A percentile compares a stretch with the other conserved stretches of the same genome.
Evolutionary conservation across 208 protist genomes (phyloP).

Genomic region (Leishmania turanica): DNA sequence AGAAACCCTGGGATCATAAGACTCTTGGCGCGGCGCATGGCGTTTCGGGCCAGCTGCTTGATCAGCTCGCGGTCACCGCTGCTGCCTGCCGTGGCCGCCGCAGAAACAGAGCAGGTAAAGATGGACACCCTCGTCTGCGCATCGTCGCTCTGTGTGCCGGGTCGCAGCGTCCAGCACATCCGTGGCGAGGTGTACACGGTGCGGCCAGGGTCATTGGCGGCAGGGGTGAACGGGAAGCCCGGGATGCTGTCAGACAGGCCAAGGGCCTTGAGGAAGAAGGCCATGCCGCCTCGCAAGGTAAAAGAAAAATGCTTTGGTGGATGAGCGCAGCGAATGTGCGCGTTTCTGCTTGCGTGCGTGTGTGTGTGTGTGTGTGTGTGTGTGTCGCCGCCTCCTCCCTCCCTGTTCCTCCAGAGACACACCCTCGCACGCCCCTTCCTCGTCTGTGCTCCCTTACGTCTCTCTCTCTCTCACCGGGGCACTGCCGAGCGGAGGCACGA

Average conservation of each 20-base stretch:
- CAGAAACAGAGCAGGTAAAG: slow-evolving; percentile 46
- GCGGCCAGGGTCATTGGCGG: slow-evolving; percentile 17
- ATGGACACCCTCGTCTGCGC: slow-evolving; percentile 47
- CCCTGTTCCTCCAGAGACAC: background rate
- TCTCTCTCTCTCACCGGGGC: background rate
- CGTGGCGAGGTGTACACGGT: slow-evolving; percentile 28
- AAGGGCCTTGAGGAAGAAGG: slow-evolving; percentile 77
- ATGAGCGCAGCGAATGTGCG: background rate
- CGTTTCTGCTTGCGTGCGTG: background rate
- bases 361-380: background rate
- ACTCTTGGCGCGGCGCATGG: slow-evolving; percentile 74
- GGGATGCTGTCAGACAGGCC: slow-evolving; percentile 65
- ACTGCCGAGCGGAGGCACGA: background rate
- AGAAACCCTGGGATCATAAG: slow-evolving; percentile 79
- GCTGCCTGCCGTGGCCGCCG: background rate
- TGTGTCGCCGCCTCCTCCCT: background rate
- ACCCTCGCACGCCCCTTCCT: background rate
- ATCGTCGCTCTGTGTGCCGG: slow-evolving; percentile 52
- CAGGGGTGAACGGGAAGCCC: slow-evolving; percentile 73
- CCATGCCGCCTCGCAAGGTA: slow-evolving; percentile 32
- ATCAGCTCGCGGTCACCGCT: slow-evolving; percentile 17
- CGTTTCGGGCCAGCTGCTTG: slow-evolving; percentile 56
- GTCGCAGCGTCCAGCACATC: slow-evolving; percentile 55
- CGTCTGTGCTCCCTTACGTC: background rate
- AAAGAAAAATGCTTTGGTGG: background rate